These are phyloP conservation scores for Fusarium mundagurra DNA, from an alignment of 2,329 filamentous ascomycete genomes.

Conservation along the genomic window DNA sequence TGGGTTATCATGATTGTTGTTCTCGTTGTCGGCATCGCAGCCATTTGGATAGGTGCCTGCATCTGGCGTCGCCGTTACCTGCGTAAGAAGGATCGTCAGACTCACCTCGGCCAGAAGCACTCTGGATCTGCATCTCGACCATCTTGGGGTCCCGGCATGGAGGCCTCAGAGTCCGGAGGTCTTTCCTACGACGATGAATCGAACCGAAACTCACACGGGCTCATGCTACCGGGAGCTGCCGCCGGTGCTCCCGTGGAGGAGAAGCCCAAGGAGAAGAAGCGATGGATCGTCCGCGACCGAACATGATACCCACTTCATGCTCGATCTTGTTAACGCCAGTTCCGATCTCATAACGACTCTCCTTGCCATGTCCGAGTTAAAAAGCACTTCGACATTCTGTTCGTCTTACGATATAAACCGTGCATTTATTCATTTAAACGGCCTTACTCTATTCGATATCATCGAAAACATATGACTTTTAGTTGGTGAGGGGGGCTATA, in stretches of 20 bases:
- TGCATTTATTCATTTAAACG: constrained; percentile 32
- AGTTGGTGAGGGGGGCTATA: not conserved
- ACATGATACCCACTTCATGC: constrained; percentile 46
- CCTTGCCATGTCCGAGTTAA: constrained; percentile 18
- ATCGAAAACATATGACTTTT: constrained; percentile 21
- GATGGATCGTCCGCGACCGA: constrained; percentile 57
- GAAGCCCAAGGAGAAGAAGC: constrained; percentile 56
- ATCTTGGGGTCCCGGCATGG: constrained; percentile 49
- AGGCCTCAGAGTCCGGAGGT: constrained; percentile 36
- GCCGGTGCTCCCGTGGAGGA: constrained; percentile 26
- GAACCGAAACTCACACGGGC: constrained; percentile 39
- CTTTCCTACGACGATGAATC: constrained; percentile 45
- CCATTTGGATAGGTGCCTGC: constrained; percentile 73
- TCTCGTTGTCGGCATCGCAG: constrained; percentile 73
- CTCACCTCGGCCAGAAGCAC: constrained; percentile 49
- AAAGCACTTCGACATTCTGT: constrained; percentile 11
- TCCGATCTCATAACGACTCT: constrained; percentile 19
- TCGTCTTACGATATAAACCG: constrained; percentile 34
- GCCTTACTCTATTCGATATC: constrained; percentile 30
- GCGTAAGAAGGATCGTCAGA: constrained; percentile 70
- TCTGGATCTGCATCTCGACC: constrained; percentile 50
- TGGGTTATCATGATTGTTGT: constrained; percentile 87
- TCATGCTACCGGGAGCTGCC: constrained; percentile 36
- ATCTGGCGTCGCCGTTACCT: constrained; percentile 79
- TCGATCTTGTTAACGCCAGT: not conserved